Evolutionary conservation across 148 eudicot species (phyloP), one percentile per base, ranked within the genome.

Genomic region (Rhododendron ovatum): DNA sequence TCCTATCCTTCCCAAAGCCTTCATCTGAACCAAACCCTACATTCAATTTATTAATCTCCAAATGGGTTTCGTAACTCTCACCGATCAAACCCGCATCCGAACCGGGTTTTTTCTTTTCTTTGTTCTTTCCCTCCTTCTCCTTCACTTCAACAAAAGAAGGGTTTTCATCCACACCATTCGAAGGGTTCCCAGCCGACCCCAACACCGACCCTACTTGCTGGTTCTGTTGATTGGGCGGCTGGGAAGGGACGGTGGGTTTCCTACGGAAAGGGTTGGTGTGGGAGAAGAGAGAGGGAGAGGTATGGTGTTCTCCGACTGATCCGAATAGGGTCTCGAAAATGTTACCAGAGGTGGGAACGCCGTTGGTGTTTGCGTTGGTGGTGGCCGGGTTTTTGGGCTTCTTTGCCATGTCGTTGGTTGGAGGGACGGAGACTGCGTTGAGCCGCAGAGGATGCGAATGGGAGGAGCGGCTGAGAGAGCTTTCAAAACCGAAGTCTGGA

Each of bases 271-370:
- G 96, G 73, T 94, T 95, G 6, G 87, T 45, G 30, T 88, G 91
- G 17, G 98, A 93, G 89, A 95, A 95, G 41, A 95, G 71, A 22
- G 95, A 87, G 79, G 26, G 81, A 9, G 88, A 22, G 39, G 85
- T 45, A 17, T 88, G 86, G n/a, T 61, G 28, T 82, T 89, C 90
- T 30, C 82, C 84, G 39, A 85, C 45, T 85, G 88, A 88, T 17
- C 95, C 95, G 84, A 96, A 96, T 0, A 96, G 84, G 88, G 95
- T 85, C 86, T 85, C 85, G 88, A 96, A 89, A 41, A 95, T 86
- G 80, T 85, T 88, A 30, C 7, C 75, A 28, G 39, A 12, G 75
- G 18, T 69, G 75, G 75, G 75, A 69, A 11, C 37, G 75, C 87
- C 13, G 11, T 89, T 89, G 47, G 83, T 50, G 30, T 30, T 80